Conservation (phyloP, 805 yeast species). For the Maudiozyma bulderi region DNA sequence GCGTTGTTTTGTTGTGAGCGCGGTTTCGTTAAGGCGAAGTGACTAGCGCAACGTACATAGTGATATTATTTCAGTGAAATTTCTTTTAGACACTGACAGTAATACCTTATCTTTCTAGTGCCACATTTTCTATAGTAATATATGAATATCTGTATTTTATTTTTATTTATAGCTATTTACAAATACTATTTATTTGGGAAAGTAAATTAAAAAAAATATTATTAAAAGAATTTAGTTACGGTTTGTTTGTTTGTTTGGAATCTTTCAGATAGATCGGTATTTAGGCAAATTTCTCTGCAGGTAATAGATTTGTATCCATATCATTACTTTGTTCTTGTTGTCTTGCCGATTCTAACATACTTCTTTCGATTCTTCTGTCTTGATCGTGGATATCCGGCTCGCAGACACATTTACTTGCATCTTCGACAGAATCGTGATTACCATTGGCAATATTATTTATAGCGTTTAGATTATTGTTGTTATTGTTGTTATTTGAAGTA, state of each 20-base stretch:
- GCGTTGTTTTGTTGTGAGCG: too few species aligned
- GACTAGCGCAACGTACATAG: too few species aligned
- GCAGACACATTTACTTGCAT: slow-evolving; percentile 7
- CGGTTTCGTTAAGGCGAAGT: too few species aligned
- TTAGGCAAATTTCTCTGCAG: slow-evolving; percentile 16
- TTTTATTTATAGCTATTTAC: neutral
- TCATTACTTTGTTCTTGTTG: slow-evolving; percentile 24
- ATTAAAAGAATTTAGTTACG: neutral
- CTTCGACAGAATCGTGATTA: neutral
- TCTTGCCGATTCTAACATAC: slow-evolving; percentile 17
- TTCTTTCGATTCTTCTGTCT: slow-evolving; percentile 18
- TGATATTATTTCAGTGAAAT: too few species aligned
- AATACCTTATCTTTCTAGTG: too few species aligned
- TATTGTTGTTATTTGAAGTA: neutral
- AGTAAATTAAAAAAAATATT: too few species aligned
- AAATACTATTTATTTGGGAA: neutral
- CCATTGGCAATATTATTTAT: too few species aligned
- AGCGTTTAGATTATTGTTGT: neutral
- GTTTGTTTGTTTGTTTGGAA: neutral
- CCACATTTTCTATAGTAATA: too few species aligned
- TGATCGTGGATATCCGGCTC: slow-evolving; percentile 8
- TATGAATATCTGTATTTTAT: neutral
- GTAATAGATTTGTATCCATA: slow-evolving; percentile 25
- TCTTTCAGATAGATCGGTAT: neutral
- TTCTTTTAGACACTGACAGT: too few species aligned